Evolutionary conservation across 305 asterid species (phyloP), one percentile per base, ranked within the genome.

Genomic region (Petunia hybrid): DNA sequence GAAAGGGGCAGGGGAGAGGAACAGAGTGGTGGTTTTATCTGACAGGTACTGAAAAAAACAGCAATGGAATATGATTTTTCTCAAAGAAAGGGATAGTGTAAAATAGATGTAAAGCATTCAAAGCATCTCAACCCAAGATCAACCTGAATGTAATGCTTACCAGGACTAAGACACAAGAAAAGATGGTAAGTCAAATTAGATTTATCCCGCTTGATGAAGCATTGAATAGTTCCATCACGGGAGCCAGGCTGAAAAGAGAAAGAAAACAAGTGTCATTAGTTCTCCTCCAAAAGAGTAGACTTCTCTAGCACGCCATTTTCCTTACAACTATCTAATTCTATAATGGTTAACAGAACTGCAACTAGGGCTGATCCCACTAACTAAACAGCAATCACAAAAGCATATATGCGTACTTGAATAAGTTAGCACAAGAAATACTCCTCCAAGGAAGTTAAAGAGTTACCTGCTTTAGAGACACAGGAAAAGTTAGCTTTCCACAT

Each of bases 391-490:
- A 35, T 35, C 46, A 51, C 63, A 73, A 48, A 73, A 22, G 31
- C 61, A 56, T 14, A 56, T 12, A 45, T 70, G 31, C 38, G 42
- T 4, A 62, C n/a, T 40, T 40, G 39, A 40, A 6, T 8, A 39
- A 76, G 7, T 41, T n/a, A 39, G 66, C 40, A 76, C 68, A 56
- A 76, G 46, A 63, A 78, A 78, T 31, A 78, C 55, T 74, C 39
- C 48, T 38, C 59, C 7, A 38, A 57, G 62, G 62, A n/a, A 74
- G 51, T 22, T 45, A 45, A 40, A 62, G 55, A 46, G 62, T 62
- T 84, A 95, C 99, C 98, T 95, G 97, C 86, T 95, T 95, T 65
- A 95, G 83, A 35, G 99, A 95, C 82, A 94, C 94, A 6, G 98
- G 98, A 85, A 95, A 95, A 80, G 99, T 95, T 80, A 95, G 91